Evolutionary conservation across 2,329 filamentous ascomycete genomes (phyloP).

Genomic region (Phaeosphaeriaceae sp.): DNA sequence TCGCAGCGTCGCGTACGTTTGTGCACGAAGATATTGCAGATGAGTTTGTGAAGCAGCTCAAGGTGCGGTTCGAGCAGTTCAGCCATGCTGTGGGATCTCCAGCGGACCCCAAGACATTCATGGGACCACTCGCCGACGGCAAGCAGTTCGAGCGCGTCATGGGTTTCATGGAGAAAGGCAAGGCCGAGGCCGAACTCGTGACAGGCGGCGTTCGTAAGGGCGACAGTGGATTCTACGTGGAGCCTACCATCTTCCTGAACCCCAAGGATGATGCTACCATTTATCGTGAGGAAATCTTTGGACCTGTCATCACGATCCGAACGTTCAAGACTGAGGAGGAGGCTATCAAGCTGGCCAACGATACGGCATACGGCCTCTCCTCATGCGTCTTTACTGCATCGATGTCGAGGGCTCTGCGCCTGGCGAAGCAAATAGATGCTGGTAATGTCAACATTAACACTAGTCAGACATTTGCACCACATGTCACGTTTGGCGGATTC

Average conservation of each 20-base stretch:
- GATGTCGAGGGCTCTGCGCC: conserved; percentile 24
- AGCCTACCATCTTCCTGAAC: conserved; percentile 44
- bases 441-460: conserved; percentile 44
- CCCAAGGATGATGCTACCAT: conserved; percentile 33
- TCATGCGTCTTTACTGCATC: conserved; percentile 32
- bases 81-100: conserved; percentile 20
- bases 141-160: conserved; percentile 38
- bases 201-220: conserved; percentile 36
- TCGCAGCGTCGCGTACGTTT: conserved; percentile 61
- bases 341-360: conserved; percentile 39
- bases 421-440: conserved; percentile 39
- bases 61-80: conserved; percentile 31
- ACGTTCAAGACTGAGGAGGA: conserved; percentile 46
- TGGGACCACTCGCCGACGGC: conserved; percentile 36
- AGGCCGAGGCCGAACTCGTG: conserved; percentile 33
- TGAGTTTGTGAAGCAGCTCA: conserved; percentile 37
- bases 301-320: conserved; percentile 35
- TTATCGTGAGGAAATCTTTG: conserved; percentile 44
- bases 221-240: conserved; percentile 33
- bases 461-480: conserved; percentile 17
- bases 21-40: conserved; percentile 39
- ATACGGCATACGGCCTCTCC: conserved; percentile 37
- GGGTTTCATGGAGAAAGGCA: conserved; percentile 30
- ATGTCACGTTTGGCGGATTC: conserved; percentile 41
- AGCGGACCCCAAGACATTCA: conserved; percentile 24